phyloP scores from a whole-genome alignment of 139 green algal species.

The Chlamydomonas sp. region DNA sequence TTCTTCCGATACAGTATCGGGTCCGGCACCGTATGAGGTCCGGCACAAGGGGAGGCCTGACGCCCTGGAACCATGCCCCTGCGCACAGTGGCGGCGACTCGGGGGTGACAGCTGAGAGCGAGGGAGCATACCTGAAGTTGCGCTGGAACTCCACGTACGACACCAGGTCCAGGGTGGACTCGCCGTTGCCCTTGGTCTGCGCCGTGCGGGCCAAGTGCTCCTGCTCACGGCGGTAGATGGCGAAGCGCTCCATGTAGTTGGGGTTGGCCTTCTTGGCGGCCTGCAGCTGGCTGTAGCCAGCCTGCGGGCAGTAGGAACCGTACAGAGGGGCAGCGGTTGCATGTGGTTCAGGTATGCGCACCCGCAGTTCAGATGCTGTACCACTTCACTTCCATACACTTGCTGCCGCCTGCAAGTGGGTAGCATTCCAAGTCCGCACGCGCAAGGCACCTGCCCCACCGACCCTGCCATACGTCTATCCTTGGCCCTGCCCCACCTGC shows the following conservation, averaged over 20 bases:
- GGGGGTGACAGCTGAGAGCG: no score
- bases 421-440: no score
- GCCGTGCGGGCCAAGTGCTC: slow-evolving; percentile 51
- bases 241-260: slow-evolving; percentile 45
- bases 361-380: not conserved
- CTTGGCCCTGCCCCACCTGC: slow-evolving; percentile 4
- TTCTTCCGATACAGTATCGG: no score
- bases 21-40: no score
- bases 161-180: slow-evolving; percentile 55
- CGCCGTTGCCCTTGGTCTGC: slow-evolving; percentile 33
- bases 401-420: no score
- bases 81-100: no score
- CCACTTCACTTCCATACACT: no score
- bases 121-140: no score
- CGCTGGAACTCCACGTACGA: slow-evolving; percentile 65
- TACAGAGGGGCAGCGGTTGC: not conserved
- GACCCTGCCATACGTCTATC: no score
- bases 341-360: not conserved
- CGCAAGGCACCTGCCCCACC: not conserved
- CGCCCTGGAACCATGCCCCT: no score
- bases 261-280: slow-evolving; percentile 50
- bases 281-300: slow-evolving; percentile 45
- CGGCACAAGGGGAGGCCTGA: no score
- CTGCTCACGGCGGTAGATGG: slow-evolving; percentile 47
- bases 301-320: not conserved